Evolutionary conservation across 768 basidiomycete species (phyloP).

Genomic region (Mycena latifolia): DNA sequence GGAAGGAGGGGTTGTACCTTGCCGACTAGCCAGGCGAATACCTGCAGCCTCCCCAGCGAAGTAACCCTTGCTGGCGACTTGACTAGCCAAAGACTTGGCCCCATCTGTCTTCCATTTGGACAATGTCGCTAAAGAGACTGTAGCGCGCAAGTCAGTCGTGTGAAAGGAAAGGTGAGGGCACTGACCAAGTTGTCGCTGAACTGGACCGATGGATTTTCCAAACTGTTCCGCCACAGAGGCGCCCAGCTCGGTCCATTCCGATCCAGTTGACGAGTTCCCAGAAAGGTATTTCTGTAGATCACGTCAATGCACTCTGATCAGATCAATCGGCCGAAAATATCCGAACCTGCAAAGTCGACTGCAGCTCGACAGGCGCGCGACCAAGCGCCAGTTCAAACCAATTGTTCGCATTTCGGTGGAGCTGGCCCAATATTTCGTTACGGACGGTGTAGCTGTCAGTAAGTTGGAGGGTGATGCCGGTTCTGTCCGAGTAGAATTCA

Average conservation of each 20-base stretch:
- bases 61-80: constrained; percentile 92
- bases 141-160: constrained; percentile 15
- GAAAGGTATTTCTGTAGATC: constrained; percentile 85
- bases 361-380: constrained; percentile 92
- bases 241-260: constrained; percentile 89
- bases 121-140: constrained; percentile 67
- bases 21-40: constrained; percentile 74
- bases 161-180: neutral
- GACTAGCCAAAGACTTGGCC: constrained; percentile 83
- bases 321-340: constrained; percentile 15
- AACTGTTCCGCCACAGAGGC: constrained; percentile 91
- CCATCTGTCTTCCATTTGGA: constrained; percentile 83
- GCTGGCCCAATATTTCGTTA: constrained; percentile 83
- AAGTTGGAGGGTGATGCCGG: constrained; percentile 80
- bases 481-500: constrained; percentile 84
- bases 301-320: constrained; percentile 15
- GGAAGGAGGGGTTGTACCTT: constrained; percentile 59
- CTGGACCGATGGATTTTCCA: constrained; percentile 83
- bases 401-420: constrained; percentile 77
- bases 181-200: constrained; percentile 82
- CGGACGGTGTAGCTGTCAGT: constrained; percentile 89
- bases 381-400: constrained; percentile 93
- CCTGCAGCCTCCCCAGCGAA: constrained; percentile 91
- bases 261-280: constrained; percentile 73
- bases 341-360: constrained; percentile 89